Percentiles rank a stretch among this genome's conserved stretches.
Evolutionary conservation across 2,329 filamentous ascomycete genomes (phyloP).

Genomic region (Blastomyces silverae): DNA sequence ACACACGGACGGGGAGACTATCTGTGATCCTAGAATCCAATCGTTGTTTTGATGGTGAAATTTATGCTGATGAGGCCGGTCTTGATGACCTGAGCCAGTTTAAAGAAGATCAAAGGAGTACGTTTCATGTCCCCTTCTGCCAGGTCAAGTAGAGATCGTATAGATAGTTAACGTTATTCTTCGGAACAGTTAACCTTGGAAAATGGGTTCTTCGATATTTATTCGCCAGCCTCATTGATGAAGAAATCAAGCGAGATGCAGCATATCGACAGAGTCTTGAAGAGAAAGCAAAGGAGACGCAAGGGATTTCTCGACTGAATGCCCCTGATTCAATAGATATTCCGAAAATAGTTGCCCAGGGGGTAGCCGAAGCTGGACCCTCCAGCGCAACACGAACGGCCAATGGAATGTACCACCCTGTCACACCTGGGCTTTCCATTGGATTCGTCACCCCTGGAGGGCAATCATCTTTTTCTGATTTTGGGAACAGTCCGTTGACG

Average conservation of each 20-base stretch:
- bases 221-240: conserved; percentile 81
- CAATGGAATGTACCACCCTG: conserved; percentile 55
- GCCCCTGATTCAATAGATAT: conserved; percentile 57
- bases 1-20: conserved; percentile 84
- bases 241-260: conserved; percentile 79
- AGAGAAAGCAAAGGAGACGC: conserved; percentile 54
- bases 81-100: conserved; percentile 71
- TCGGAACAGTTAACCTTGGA: conserved; percentile 70
- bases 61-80: conserved; percentile 86
- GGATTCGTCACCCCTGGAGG: conserved; percentile 62
- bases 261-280: conserved; percentile 63
- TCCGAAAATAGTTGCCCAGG: conserved; percentile 31
- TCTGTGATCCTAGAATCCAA: conserved; percentile 89
- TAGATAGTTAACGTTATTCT: background rate
- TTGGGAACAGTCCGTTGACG: conserved; percentile 29
- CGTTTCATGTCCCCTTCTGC: conserved; percentile 30
- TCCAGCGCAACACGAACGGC: conserved; percentile 49
- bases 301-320: conserved; percentile 50
- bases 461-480: conserved; percentile 23
- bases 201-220: conserved; percentile 94
- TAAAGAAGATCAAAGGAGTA: conserved; percentile 87
- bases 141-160: background rate
- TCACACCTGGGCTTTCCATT: conserved; percentile 72
- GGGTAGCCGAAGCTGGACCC: conserved; percentile 6
- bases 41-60: conserved; percentile 94